Base-by-base conservation (phyloP, 139 green algal genomes). In the Micromonas pusilla region DNA sequence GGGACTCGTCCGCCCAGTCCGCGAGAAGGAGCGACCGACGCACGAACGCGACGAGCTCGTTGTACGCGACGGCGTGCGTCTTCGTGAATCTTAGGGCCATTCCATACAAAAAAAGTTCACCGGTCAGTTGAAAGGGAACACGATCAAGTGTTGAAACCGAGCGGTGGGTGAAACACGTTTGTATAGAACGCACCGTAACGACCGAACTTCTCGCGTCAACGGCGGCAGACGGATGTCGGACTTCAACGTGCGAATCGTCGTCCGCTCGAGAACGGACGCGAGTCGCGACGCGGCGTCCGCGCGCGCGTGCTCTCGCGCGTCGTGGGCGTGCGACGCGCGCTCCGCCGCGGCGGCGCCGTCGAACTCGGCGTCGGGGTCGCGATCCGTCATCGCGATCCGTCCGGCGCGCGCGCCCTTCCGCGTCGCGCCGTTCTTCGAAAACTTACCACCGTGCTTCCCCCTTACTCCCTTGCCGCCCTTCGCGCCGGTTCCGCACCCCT, bases 231-330 rank as follows among this genome's bases (percentile, higher is more conserved):
- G 30, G 20, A 98, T 83, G 80, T 95, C 88, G 23, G 80, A 72
- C 85, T 98, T 98, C 80, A 70, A 78, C 13, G 90, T 87, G 67
- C 92, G 80, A 57, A 97, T 93, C 89, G 97, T 94, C 76, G 76
- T 75, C 21, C 79, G 63, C 16, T 73, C 37, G 52, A 98, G 86
- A 66, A 96, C 70, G 5, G 57, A 39, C 82, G 90, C 39, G 73
- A 98, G 85, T 4, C 89, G 85, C 73, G 36, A 5, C 1, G 33
- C 68, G 23, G 68, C 68, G 25, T 75, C 68, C 6, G 37, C 37
- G 3, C 33, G 36, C 37, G 68, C 37, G 6, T 53, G 21, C 6
- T 25, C 23, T 3, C 25, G 21, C 20, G 68, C 25, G 63, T 23
- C 63, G 6, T 16, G 2, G 23, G 28, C 31, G 20, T 70, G 13